These are phyloP conservation scores for Cadophora sp. DNA, from an alignment of 2,329 filamentous ascomycete genomes.

Conservation along the genomic window DNA sequence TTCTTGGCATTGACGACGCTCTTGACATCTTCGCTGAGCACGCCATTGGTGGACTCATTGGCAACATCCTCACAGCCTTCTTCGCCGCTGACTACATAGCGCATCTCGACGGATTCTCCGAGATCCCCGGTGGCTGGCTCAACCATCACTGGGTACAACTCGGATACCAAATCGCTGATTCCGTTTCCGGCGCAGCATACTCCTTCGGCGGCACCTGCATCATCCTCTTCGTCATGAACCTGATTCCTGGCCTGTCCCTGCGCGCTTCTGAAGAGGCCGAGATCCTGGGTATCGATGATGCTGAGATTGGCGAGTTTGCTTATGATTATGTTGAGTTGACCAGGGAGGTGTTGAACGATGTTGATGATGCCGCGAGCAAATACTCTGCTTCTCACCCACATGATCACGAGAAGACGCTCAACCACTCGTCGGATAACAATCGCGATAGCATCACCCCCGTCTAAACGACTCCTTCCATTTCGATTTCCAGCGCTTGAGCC, in stretches of 20 bases:
- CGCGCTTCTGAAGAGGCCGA: conserved; percentile 80
- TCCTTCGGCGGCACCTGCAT: conserved; percentile 79
- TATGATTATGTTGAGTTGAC: conserved; percentile 89
- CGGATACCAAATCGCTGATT: conserved; percentile 84
- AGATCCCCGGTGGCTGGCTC: conserved; percentile 79
- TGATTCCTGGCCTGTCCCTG: conserved; percentile 77
- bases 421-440: conserved; percentile 3
- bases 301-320: conserved; percentile 93
- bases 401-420: conserved; percentile 8
- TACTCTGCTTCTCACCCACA: conserved; percentile 13
- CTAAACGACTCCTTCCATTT: neutral
- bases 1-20: conserved; percentile 81
- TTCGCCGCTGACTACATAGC: conserved; percentile 88
- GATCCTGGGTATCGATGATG: conserved; percentile 84
- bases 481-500: neutral
- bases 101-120: conserved; percentile 72
- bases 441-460: conserved; percentile 5
- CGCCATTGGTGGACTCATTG: conserved; percentile 77
- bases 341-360: conserved; percentile 61
- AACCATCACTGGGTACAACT: conserved; percentile 86
- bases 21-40: conserved; percentile 90
- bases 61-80: conserved; percentile 80
- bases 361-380: conserved; percentile 25
- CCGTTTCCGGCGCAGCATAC: conserved; percentile 75
- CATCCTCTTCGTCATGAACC: conserved; percentile 81